Base-by-base conservation (phyloP, 2,329 filamentous ascomycete species). In the Zymoseptoria brevis region DNA sequence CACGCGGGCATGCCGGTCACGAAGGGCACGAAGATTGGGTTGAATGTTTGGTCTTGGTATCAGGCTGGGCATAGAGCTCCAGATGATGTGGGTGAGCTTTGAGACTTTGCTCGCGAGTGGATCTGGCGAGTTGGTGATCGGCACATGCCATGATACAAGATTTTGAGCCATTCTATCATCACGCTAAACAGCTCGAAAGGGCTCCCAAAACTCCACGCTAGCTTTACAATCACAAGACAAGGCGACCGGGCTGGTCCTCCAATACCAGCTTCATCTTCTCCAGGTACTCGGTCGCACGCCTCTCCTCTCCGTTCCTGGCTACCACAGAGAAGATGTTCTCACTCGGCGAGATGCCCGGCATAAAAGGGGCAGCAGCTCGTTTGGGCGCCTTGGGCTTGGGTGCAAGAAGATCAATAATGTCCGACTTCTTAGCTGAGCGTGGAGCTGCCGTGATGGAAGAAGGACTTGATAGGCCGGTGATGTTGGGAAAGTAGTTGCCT, bases 221-320 rank as follows among this genome's bases (percentile, higher is more conserved):
- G 30, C 35, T 19, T 53, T 30, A 19, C 41, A 21, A 48, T 62
- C 48, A 81, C 65, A 83, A 69, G 35, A 95, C 83, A 69, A 96
- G 75, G 68, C 86, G 81, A 35, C 86, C 89, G 13, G 90, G 90
- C 75, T 94, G 88, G 64, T 84, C 81, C 75, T 95, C 90, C 66
- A 99, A 75, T 24, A 93, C 86, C 52, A 81, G 77, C 84, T 96
- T 96, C 71, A 96, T 83, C 67, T 90, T 84, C 76, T 93, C 87
- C 64, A 99, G 75, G 77, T 96, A 99, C 9, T 87, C 80, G 69
- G 83, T 81, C 13, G 90, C 94, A 68, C 91, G 82, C 77, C 86
- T 84, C 81, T 92, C 88, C 73, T 99, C 94, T 8, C 83, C 84
- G 75, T 83, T 85, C 48, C 87, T 85, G 19, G 96, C 92, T 26